Conservation (phyloP, 371 early-diverging fungal genomes). For the Lichtheimia hyalospora region DNA sequence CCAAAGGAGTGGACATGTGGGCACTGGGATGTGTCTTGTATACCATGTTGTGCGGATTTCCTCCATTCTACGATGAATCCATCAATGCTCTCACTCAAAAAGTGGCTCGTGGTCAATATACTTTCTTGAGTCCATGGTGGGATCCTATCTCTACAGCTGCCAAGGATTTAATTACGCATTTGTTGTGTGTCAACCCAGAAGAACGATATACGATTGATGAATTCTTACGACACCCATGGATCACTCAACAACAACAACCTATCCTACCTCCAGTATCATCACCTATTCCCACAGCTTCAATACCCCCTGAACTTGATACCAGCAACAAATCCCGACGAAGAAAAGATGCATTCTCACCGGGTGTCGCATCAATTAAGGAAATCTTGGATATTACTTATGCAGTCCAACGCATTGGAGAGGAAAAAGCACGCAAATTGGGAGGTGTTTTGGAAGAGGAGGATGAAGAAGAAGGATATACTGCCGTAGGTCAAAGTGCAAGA, state of each 20-base stretch:
- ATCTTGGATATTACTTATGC: conserved; percentile 54
- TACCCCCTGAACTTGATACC: conserved; percentile 17
- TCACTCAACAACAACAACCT: conserved; percentile 23
- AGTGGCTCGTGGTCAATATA: conserved; percentile 64
- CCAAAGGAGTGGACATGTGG: conserved; percentile 82
- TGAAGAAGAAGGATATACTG: conserved; percentile 9
- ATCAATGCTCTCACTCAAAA: conserved; percentile 60
- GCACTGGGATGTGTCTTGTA: conserved; percentile 85
- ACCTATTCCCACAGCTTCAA: conserved; percentile 1
- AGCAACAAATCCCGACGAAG: conserved; percentile 5
- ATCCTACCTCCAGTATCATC: background rate
- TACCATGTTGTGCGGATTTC: conserved; percentile 75
- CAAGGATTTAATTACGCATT: conserved; percentile 72
- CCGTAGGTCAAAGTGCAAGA: background rate
- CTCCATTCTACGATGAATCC: conserved; percentile 76
- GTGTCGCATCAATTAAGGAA: conserved; percentile 49
- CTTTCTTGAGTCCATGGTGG: conserved; percentile 77
- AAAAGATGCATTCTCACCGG: conserved; percentile 37
- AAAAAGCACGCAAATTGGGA: conserved; percentile 32
- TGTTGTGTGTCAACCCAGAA: conserved; percentile 58
- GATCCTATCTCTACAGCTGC: conserved; percentile 64
- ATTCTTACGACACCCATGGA: conserved; percentile 88
- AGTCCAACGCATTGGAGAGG: conserved; percentile 56
- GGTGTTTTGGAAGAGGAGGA: conserved; percentile 11
- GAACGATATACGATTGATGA: conserved; percentile 60